A percentile compares a stretch with the other conserved stretches of the same genome.
Evolutionary conservation across 768 basidiomycete species (phyloP).

Genomic region (Phlebiopsis gigantea): DNA sequence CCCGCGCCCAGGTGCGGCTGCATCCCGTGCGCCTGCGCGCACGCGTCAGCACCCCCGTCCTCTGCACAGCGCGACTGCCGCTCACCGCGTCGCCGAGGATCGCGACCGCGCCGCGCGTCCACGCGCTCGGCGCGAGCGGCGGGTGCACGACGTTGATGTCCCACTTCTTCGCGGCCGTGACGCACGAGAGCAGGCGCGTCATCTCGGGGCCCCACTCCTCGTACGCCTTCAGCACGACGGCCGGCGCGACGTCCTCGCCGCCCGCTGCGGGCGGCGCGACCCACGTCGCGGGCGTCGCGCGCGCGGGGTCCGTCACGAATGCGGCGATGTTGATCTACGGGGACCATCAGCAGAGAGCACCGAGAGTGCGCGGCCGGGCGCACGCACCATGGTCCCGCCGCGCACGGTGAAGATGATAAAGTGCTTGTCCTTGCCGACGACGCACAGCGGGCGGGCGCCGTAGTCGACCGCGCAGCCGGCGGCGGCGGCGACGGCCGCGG

Average conservation of each 20-base stretch:
- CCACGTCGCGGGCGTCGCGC: conserved; percentile 16
- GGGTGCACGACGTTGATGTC: conserved; percentile 44
- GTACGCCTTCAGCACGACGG: conserved; percentile 39
- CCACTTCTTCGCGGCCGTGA: conserved; percentile 46
- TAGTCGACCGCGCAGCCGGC: conserved; percentile 40
- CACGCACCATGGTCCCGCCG: conserved; percentile 33
- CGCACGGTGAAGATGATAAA: conserved; percentile 48
- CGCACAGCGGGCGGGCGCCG: conserved; percentile 32
- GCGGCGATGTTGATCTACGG: conserved; percentile 39
- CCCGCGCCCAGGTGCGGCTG: conserved; percentile 54
- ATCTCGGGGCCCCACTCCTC: conserved; percentile 44
- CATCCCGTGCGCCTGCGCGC: conserved; percentile 54
- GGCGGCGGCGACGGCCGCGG: conserved; percentile 30
- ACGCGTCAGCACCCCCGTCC: too few species aligned
- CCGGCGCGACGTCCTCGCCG: conserved; percentile 35
- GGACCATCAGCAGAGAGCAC: background rate
- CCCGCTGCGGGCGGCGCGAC: conserved; percentile 26
- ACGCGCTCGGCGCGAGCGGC: conserved; percentile 32
- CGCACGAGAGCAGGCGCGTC: conserved; percentile 33
- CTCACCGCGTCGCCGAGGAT: too few species aligned
- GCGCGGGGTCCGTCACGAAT: conserved; percentile 30
- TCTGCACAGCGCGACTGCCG: too few species aligned
- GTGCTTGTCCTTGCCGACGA: conserved; percentile 46
- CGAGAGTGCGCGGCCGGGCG: conserved; percentile 18
- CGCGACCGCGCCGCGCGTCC: conserved; percentile 39